Evolutionary conservation across 1,139 yeast species (phyloP).

Genomic region (Saccharomyces pastorianus): DNA sequence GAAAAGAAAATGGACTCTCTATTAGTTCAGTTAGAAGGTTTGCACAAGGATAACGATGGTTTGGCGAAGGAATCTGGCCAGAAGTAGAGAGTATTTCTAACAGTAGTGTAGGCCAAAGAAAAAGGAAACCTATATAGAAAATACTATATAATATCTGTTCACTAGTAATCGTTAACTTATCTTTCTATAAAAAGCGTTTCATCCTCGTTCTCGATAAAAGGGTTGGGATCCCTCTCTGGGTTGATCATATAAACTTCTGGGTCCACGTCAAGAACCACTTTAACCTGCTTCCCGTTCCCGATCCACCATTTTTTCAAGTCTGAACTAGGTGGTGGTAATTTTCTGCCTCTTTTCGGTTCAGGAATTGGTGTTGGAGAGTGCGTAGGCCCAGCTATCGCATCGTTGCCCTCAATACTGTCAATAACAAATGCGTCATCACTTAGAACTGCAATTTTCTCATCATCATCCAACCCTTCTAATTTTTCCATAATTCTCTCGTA

Average conservation of each 20-base stretch:
- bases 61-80: constrained; percentile 1
- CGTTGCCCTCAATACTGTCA: constrained; percentile 11
- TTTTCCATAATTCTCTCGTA: constrained; percentile 36
- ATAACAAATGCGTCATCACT: constrained; percentile 18
- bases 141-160: neutral
- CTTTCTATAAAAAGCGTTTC: constrained; percentile 36
- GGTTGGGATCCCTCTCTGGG: constrained; percentile 61
- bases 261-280: constrained; percentile 39
- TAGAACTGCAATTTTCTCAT: constrained; percentile 35
- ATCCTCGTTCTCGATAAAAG: constrained; percentile 43
- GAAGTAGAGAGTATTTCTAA: neutral
- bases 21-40: constrained; percentile 13
- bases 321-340: constrained; percentile 82
- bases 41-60: constrained; percentile 4
- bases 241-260: constrained; percentile 43
- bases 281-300: constrained; percentile 66
- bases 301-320: constrained; percentile 89
- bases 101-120: neutral
- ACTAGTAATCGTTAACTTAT: neutral
- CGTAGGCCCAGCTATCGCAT: constrained; percentile 2
- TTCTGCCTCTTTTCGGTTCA: constrained; percentile 24
- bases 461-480: constrained; percentile 20
- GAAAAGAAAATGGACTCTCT: constrained; percentile 43
- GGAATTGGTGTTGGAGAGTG: neutral
- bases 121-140: neutral